Conservation (phyloP, 495 filamentous ascomycete genomes). For the Paragyromitra xinjiangensis region DNA sequence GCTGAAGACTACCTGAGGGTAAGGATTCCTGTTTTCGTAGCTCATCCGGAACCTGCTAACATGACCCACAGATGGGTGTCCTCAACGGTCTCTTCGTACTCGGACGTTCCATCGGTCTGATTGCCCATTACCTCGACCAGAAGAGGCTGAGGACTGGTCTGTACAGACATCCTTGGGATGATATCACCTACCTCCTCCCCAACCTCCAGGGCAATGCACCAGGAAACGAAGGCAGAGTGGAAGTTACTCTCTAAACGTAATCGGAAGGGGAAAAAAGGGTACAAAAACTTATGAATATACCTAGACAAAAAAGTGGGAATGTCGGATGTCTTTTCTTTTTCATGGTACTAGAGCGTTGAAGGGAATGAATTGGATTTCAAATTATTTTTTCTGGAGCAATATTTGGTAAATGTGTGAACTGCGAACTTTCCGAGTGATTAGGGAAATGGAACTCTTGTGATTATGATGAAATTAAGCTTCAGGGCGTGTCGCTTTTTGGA, state of each 20-base stretch:
- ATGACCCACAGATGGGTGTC: slow-evolving; percentile 83
- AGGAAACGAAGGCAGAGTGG: slow-evolving; percentile 87
- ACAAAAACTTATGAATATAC: slow-evolving; percentile 48
- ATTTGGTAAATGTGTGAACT: background rate
- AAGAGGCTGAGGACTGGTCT: slow-evolving; percentile 97
- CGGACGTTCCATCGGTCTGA: slow-evolving; percentile 94
- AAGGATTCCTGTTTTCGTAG: slow-evolving; percentile 2
- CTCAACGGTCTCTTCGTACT: slow-evolving; percentile 99
- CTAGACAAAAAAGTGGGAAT: slow-evolving; percentile 52
- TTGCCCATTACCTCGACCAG: slow-evolving; percentile 99
- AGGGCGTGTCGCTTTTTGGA: background rate
- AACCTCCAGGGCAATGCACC: slow-evolving; percentile 75
- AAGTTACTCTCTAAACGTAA: slow-evolving; percentile 73
- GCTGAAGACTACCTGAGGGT: slow-evolving; percentile 78
- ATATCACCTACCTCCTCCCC: slow-evolving; percentile 95
- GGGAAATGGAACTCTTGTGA: background rate
- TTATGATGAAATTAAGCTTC: background rate
- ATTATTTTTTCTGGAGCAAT: slow-evolving; percentile 7
- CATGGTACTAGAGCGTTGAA: slow-evolving; percentile 42
- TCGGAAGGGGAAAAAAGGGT: slow-evolving; percentile 41
- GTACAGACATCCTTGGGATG: slow-evolving; percentile 98
- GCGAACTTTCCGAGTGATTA: background rate
- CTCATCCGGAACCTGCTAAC: slow-evolving; percentile 49
- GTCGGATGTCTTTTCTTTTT: slow-evolving; percentile 41
- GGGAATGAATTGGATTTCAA: slow-evolving; percentile 38